These are phyloP conservation scores for Ilyonectria sp. DNA, from an alignment of 2,329 filamentous ascomycete species.

Conservation along the genomic window DNA sequence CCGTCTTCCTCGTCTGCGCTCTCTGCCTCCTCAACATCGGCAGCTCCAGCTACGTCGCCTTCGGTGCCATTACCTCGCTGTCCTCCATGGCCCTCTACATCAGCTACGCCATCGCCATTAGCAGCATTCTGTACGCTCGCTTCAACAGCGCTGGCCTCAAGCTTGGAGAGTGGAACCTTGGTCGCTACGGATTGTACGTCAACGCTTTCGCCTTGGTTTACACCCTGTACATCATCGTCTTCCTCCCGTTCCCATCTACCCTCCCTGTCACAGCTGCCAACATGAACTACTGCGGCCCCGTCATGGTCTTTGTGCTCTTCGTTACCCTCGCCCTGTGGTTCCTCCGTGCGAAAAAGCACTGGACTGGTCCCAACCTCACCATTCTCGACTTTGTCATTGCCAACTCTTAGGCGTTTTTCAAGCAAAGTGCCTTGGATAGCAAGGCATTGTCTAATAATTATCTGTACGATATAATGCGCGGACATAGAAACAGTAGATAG, in stretches of 20 bases:
- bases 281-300: slow-evolving; percentile 47
- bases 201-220: slow-evolving; percentile 43
- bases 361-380: slow-evolving; percentile 42
- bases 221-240: slow-evolving; percentile 44
- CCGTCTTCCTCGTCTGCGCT: slow-evolving; percentile 45
- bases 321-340: slow-evolving; percentile 42
- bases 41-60: slow-evolving; percentile 44
- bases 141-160: slow-evolving; percentile 31
- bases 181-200: slow-evolving; percentile 34
- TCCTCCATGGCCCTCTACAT: slow-evolving; percentile 45
- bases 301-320: slow-evolving; percentile 41
- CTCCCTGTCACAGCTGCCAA: slow-evolving; percentile 40
- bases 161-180: slow-evolving; percentile 46
- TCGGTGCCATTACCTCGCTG: slow-evolving; percentile 43
- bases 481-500: neutral
- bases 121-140: slow-evolving; percentile 43
- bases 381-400: slow-evolving; percentile 46
- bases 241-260: slow-evolving; percentile 45
- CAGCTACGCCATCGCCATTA: slow-evolving; percentile 46
- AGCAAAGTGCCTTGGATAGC: neutral
- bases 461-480: neutral
- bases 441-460: neutral
- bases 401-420: slow-evolving; percentile 24
- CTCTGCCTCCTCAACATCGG: slow-evolving; percentile 47
- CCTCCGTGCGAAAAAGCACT: slow-evolving; percentile 40